These are phyloP conservation scores for Epichloe brachyelytri DNA, from an alignment of 2,329 filamentous ascomycete genomes.

Conservation along the genomic window DNA sequence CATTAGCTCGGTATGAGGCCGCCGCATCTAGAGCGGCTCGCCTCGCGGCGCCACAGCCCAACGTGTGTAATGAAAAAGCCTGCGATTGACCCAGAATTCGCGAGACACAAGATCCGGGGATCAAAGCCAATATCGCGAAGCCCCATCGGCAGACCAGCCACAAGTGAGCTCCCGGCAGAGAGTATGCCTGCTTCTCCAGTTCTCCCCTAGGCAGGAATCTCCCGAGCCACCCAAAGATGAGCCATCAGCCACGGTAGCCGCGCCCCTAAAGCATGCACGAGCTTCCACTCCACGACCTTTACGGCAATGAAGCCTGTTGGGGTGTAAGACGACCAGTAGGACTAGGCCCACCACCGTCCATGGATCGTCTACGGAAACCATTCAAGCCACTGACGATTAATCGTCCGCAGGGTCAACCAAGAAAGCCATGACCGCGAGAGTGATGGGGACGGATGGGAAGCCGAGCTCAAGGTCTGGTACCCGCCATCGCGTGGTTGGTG, in stretches of 20 bases:
- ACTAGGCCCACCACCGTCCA: slow-evolving; percentile 32
- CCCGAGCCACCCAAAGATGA: slow-evolving; percentile 11
- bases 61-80: slow-evolving; percentile 8
- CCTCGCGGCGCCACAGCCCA: slow-evolving; percentile 3
- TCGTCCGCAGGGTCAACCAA: slow-evolving; percentile 19
- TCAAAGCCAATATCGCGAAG: slow-evolving; percentile 23
- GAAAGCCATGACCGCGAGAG: not conserved
- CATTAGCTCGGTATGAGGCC: slow-evolving; percentile 15
- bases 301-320: slow-evolving; percentile 22
- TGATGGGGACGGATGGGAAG: too few species aligned
- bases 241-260: slow-evolving; percentile 14
- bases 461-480: too few species aligned
- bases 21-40: slow-evolving; percentile 12
- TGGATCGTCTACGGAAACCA: slow-evolving; percentile 39
- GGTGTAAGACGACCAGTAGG: slow-evolving; percentile 32
- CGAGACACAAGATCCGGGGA: slow-evolving; percentile 29
- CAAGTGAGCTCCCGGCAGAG: slow-evolving; percentile 22
- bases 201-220: slow-evolving; percentile 30
- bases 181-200: slow-evolving; percentile 47
- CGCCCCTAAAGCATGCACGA: slow-evolving; percentile 22
- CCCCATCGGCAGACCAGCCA: slow-evolving; percentile 11
- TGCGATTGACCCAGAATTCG: slow-evolving; percentile 18
- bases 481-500: not conserved
- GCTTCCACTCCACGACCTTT: slow-evolving; percentile 41
- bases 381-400: slow-evolving; percentile 45